Percentiles rank a stretch among this genome's conserved stretches.
Evolutionary conservation across 257 asterid genomes (phyloP).

Genomic region (Lycium barbarum): DNA sequence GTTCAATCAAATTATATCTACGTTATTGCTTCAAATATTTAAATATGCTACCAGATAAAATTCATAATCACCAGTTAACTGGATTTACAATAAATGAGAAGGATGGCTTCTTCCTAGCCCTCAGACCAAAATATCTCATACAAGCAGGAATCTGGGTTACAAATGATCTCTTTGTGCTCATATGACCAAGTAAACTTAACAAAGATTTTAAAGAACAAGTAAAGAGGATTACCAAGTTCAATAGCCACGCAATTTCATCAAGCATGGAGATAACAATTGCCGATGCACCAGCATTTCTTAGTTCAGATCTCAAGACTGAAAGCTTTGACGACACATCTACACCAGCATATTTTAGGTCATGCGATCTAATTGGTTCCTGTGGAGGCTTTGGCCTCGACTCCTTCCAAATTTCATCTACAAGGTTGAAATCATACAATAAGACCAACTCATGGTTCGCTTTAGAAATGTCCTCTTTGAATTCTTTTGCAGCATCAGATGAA

Average conservation of each 20-base stretch:
- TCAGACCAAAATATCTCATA: not conserved
- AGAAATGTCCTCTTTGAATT: conserved; percentile 81
- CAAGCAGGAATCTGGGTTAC: not conserved
- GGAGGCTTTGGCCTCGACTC: conserved; percentile 84
- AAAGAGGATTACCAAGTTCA: conserved; percentile 80
- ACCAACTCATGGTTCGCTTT: conserved; percentile 80
- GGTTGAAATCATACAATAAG: conserved; percentile 77
- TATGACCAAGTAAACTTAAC: not conserved
- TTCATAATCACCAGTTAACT: conserved; percentile 7
- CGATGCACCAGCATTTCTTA: conserved; percentile 75
- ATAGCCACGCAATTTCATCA: conserved; percentile 97
- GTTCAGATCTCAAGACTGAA: conserved; percentile 74
- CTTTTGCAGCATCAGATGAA: conserved; percentile 94
- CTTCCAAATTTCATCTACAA: conserved; percentile 95
- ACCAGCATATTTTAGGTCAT: conserved; percentile 87
- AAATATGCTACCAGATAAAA: not conserved
- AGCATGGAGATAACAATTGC: conserved; percentile 91
- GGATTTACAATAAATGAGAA: conserved; percentile 12
- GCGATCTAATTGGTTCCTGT: conserved; percentile 69
- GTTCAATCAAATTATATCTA: conserved; percentile 9
- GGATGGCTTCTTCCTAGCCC: conserved; percentile 24
- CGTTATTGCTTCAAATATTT: not conserved
- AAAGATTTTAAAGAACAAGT: not conserved
- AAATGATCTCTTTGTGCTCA: conserved; percentile 17
- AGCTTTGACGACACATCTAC: conserved; percentile 82